phyloP scores from a whole-genome alignment of 208 protist genomes.

The Leishmania arabica region DNA sequence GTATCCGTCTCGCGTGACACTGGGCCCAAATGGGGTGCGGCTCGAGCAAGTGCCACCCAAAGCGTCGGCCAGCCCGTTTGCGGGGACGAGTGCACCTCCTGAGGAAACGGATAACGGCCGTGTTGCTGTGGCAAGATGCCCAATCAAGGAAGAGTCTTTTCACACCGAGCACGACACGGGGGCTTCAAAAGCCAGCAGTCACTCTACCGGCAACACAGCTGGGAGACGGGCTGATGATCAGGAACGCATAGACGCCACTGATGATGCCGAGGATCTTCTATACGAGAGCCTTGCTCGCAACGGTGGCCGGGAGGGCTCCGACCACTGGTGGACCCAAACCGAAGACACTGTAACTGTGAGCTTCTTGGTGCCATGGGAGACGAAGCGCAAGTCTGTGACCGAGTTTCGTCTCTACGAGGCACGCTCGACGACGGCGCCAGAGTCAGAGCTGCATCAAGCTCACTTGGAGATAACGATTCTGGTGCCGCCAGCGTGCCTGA shows the following conservation, averaged over 20 bases:
- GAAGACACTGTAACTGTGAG: slow-evolving; percentile 61
- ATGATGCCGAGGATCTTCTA: slow-evolving; percentile 68
- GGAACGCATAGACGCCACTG: slow-evolving; percentile 1
- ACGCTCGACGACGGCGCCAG: not conserved
- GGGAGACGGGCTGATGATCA: not conserved
- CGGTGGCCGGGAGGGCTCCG: slow-evolving; percentile 55
- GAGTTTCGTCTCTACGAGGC: slow-evolving; percentile 39
- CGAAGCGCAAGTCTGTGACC: slow-evolving; percentile 41
- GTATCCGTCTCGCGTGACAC: slow-evolving; percentile 62
- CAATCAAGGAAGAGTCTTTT: not conserved
- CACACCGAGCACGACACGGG: no score
- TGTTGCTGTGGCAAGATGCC: not conserved
- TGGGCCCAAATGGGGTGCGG: slow-evolving; percentile 62
- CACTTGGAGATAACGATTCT: slow-evolving; percentile 22
- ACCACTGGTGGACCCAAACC: slow-evolving; percentile 78
- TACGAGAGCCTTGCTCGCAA: slow-evolving; percentile 60
- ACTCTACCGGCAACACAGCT: not conserved
- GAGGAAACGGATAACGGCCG: no score
- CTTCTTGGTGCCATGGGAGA: slow-evolving; percentile 64
- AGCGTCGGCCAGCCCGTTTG: slow-evolving; percentile 59
- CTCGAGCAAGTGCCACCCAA: slow-evolving; percentile 34
- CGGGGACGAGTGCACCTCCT: no score
- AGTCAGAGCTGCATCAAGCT: not conserved
- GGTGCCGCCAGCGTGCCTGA: not conserved
- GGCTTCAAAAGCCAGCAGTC: not conserved